phyloP scores from a whole-genome alignment of 1,284 basidiomycete species.

The Puccinia polysora region DNA sequence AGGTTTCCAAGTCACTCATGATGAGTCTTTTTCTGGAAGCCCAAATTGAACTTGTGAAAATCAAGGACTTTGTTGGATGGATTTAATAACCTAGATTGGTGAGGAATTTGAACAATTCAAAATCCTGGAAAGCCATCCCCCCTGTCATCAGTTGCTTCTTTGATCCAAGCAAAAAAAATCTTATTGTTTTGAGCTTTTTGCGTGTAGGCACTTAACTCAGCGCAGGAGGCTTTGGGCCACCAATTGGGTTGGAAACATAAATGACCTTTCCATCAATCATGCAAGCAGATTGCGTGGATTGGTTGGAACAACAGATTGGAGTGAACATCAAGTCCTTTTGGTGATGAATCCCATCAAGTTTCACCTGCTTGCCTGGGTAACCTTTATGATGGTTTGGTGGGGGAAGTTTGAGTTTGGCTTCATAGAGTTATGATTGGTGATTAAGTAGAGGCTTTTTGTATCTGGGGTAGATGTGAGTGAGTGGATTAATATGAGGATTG shows the following conservation, averaged over 20 bases:
- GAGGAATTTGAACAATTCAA: conserved; percentile 59
- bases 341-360: conserved; percentile 44
- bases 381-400: neutral
- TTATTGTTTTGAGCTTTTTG: conserved; percentile 26
- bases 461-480: too few relatives aligned
- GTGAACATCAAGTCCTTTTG: conserved; percentile 26
- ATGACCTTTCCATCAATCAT: conserved; percentile 55
- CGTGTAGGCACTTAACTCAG: conserved; percentile 56
- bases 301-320: conserved; percentile 56
- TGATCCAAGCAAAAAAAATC: conserved; percentile 56
- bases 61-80: conserved; percentile 52
- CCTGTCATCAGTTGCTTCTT: conserved; percentile 51
- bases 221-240: conserved; percentile 64
- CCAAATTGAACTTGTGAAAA: conserved; percentile 58
- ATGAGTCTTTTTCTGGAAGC: conserved; percentile 59
- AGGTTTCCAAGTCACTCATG: conserved; percentile 54
- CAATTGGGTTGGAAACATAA: conserved; percentile 61
- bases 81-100: conserved; percentile 56
- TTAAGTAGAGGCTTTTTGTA: too few relatives aligned
- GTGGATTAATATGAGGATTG: too few relatives aligned
- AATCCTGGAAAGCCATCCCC: conserved; percentile 61
- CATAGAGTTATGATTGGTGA: too few relatives aligned
- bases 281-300: conserved; percentile 62
- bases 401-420: conserved; percentile 45
- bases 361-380: conserved; percentile 39